A percentile compares a stretch with the other conserved stretches of the same genome.
Evolutionary conservation across 768 basidiomycete species (phyloP).

Genomic region (Pholiota molesta): DNA sequence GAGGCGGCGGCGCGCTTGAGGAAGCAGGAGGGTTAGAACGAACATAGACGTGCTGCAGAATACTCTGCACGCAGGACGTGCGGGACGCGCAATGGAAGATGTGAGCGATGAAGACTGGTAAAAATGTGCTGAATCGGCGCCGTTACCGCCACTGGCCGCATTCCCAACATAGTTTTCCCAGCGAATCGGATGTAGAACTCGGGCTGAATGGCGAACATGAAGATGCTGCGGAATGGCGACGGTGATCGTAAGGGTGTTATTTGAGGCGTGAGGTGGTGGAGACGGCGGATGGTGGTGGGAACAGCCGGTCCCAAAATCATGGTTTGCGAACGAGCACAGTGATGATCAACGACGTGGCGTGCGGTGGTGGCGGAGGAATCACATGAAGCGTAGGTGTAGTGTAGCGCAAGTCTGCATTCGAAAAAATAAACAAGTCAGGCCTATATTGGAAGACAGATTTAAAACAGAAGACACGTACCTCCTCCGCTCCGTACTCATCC

Average conservation of each 20-base stretch:
- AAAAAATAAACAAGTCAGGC: no score
- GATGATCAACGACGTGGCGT: slow-evolving; percentile 21
- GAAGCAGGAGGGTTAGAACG: not conserved
- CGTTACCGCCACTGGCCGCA: no score
- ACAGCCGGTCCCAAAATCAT: slow-evolving; percentile 15
- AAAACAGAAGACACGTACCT: no score
- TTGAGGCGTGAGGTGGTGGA: no score
- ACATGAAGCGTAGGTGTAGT: not conserved
- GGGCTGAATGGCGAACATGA: not conserved
- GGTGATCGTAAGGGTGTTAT: not conserved
- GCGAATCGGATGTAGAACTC: not conserved
- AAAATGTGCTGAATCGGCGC: slow-evolving; percentile 4
- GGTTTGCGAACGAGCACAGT: slow-evolving; percentile 11
- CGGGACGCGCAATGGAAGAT: not conserved
- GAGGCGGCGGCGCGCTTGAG: not conserved
- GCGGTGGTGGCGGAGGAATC: slow-evolving; percentile 43
- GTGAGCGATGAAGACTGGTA: not conserved
- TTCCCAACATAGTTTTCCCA: not conserved
- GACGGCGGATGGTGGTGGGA: no score
- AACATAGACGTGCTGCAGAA: not conserved
- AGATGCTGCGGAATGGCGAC: not conserved
- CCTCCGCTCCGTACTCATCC: slow-evolving; percentile 5
- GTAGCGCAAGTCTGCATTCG: not conserved
- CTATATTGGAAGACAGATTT: no score
- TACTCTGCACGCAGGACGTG: not conserved